phyloP scores from a whole-genome alignment of 2,329 filamentous ascomycete genomes.

The Alternaria hordeiaustralica region DNA sequence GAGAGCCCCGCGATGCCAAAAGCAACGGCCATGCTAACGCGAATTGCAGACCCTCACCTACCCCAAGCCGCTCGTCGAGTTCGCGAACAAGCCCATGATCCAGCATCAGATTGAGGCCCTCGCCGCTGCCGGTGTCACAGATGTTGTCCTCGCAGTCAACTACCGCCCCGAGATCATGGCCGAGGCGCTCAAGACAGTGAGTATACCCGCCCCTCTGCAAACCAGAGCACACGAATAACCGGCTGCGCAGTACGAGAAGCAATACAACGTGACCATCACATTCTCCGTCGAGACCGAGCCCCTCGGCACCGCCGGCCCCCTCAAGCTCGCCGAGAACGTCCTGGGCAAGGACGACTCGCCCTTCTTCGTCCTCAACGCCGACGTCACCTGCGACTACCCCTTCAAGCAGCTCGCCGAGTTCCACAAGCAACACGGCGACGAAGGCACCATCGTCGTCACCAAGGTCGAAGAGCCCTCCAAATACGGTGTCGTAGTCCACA shows the following conservation, averaged over 20 bases:
- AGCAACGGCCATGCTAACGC: slow-evolving; percentile 29
- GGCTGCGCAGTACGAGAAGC: slow-evolving; percentile 74
- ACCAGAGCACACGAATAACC: slow-evolving; percentile 17
- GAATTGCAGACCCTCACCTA: slow-evolving; percentile 82
- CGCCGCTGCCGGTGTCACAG: slow-evolving; percentile 90
- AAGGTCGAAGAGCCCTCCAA: slow-evolving; percentile 99
- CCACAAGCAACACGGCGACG: slow-evolving; percentile 90
- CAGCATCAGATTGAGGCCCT: slow-evolving; percentile 96
- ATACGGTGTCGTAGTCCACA: slow-evolving; percentile 98
- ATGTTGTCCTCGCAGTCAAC: slow-evolving; percentile 98
- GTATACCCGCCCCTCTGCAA: slow-evolving; percentile 29
- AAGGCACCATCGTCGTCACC: slow-evolving; percentile 97
- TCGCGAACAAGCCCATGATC: slow-evolving; percentile 99
- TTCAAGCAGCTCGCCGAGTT: slow-evolving; percentile 89
- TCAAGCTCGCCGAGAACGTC: slow-evolving; percentile 93
- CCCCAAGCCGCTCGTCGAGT: slow-evolving; percentile 96
- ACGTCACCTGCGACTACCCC: slow-evolving; percentile 97
- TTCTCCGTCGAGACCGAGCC: slow-evolving; percentile 98
- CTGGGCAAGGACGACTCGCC: slow-evolving; percentile 91
- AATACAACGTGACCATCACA: slow-evolving; percentile 93
- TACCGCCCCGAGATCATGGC: slow-evolving; percentile 99
- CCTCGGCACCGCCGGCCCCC: slow-evolving; percentile 89
- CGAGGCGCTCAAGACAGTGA: slow-evolving; percentile 84
- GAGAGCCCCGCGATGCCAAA: slow-evolving; percentile 25
- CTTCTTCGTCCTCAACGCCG: slow-evolving; percentile 98